A percentile compares a stretch with the other conserved stretches of the same genome.
These are phyloP conservation scores for Kodamaea alishanica DNA, from an alignment of 1,139 yeast species.

Conservation along the genomic window DNA sequence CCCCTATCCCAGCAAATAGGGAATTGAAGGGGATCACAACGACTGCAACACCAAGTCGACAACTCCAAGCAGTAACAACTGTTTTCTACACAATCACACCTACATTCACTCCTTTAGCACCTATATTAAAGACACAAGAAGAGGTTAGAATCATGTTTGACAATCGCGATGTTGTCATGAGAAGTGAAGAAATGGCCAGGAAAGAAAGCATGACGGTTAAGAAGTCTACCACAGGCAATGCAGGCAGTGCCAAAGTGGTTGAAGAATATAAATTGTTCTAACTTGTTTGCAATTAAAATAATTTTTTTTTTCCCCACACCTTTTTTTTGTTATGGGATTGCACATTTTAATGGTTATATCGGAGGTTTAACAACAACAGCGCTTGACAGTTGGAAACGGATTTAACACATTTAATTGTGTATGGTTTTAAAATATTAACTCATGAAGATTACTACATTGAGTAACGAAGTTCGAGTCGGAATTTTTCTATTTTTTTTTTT, in stretches of 20 bases:
- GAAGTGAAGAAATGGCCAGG: conserved; percentile 1
- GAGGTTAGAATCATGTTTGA: conserved; percentile 17
- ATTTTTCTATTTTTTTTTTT: too few relatives aligned
- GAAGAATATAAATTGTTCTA: conserved; percentile 8
- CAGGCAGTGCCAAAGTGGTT: conserved; percentile 4
- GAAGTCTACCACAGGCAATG: conserved; percentile 1
- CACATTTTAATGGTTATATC: too few relatives aligned
- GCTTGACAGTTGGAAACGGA: too few relatives aligned
- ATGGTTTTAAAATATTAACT: too few relatives aligned
- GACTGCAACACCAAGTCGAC: conserved; percentile 5
- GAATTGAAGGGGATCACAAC: conserved; percentile 17
- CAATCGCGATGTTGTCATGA: conserved; percentile 8
- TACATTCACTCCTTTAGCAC: conserved; percentile 18
- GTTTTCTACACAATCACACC: conserved; percentile 19
- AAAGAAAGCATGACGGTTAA: background rate
- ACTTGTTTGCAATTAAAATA: background rate
- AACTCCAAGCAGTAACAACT: conserved; percentile 7
- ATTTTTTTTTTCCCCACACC: too few relatives aligned
- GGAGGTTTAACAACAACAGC: too few relatives aligned
- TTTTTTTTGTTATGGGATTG: too few relatives aligned
- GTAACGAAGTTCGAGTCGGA: too few relatives aligned
- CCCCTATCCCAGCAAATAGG: conserved; percentile 27
- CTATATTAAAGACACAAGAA: conserved; percentile 8
- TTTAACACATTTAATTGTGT: too few relatives aligned
- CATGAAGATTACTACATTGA: too few relatives aligned